Base-by-base conservation (phyloP, 305 asterid species). In the Solanum aculeatissimum region DNA sequence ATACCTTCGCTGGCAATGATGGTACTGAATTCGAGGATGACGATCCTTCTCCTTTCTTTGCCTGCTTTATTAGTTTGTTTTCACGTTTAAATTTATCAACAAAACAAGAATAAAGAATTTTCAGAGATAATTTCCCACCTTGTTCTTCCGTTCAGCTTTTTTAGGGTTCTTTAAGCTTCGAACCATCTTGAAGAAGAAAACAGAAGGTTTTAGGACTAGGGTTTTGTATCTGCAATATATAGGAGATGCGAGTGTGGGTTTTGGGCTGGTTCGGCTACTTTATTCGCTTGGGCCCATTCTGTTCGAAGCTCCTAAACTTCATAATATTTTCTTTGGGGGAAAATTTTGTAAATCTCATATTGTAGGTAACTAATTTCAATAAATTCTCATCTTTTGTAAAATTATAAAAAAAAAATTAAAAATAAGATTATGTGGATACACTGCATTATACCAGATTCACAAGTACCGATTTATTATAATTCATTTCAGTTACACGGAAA, bases 41-140 rank as follows among this genome's bases (percentile, higher is more conserved):
- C 38, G 98, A 89, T 60, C 90, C 97, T 85, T 91, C 97, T 51
- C 90, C 95, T 83, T 87, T 95, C 87, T 89, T 93, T 70, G 92
- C 60, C 97, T 92, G 85, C 13, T 81, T 62, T 66, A 12, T 27
- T 2, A 27, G 6, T 77, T 77, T 40, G 38, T 16, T 32, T 38
- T 71, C 62, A 83, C 72, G 70, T 11, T 65, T 54, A 10, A 62
- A 27, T 45, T 29, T 82, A 32, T 42, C 9, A 11, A 12, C 13
- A 45, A 29, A 82, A 65, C 45, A 62, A 9, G 12, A 82, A 65
- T 27, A 47, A 38, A 43, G 23, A 43, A 3, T 9, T 75, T 65
- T 25, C 38, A 62, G 8, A 82, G 11, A 35, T 4, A 38, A 32
- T 10, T 27, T 47, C 15, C 9, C 38, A 82, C 85, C 85, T 82